Conservation (phyloP, 164 flowering plant genomes). For the Vitis riparia region DNA sequence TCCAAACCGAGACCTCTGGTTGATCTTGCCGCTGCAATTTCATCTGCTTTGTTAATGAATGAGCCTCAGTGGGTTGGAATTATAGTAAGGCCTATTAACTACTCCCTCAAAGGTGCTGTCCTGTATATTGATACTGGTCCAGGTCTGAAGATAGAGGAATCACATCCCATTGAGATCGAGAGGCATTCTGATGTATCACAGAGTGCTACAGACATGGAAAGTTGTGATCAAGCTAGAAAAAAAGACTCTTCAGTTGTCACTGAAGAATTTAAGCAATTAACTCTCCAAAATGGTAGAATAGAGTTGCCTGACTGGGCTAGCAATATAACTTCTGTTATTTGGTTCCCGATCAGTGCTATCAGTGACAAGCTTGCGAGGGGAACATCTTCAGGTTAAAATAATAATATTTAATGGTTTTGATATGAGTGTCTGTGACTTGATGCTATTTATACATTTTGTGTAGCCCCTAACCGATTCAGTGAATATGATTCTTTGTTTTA, state of each 20-base stretch:
- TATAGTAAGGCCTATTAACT: slow-evolving; percentile 72
- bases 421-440: background rate
- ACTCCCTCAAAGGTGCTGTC: slow-evolving; percentile 87
- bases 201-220: slow-evolving; percentile 14
- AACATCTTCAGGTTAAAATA: slow-evolving; percentile 62
- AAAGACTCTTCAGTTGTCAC: slow-evolving; percentile 25
- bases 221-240: slow-evolving; percentile 11
- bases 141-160: slow-evolving; percentile 71
- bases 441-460: slow-evolving; percentile 5
- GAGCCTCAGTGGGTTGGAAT: slow-evolving; percentile 96
- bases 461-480: slow-evolving; percentile 6
- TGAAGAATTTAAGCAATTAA: slow-evolving; percentile 43
- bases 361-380: slow-evolving; percentile 70
- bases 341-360: slow-evolving; percentile 84
- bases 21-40: slow-evolving; percentile 84
- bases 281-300: slow-evolving; percentile 58
- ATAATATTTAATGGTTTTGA: slow-evolving; percentile 6
- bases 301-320: slow-evolving; percentile 92
- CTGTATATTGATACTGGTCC: slow-evolving; percentile 95
- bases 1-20: slow-evolving; percentile 91
- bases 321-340: slow-evolving; percentile 63
- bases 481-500: slow-evolving; percentile 6
- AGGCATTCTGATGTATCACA: slow-evolving; percentile 28
- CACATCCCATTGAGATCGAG: slow-evolving; percentile 78
- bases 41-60: slow-evolving; percentile 92